Evolutionary conservation across 2,329 filamentous ascomycete genomes (phyloP), one percentile per base, ranked within the genome.

Genomic region (Fusarium sp.): DNA sequence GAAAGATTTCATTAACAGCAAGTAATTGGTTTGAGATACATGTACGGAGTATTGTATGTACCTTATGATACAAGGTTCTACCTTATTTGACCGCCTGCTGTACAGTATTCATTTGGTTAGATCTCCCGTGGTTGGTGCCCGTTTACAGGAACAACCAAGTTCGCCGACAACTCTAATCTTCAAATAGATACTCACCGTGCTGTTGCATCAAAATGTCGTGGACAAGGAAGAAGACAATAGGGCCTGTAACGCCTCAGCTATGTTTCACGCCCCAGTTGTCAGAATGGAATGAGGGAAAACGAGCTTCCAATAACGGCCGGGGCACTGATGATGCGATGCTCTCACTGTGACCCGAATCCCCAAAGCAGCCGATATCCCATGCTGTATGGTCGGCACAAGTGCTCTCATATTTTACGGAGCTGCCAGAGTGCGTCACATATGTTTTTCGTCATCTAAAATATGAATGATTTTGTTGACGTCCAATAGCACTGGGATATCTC

Each of bases 171-270:
- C 46, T 25, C 29, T 33, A 16, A 25, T 35, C 46, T 10, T 25
- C 29, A 29, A 16, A 18, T 48, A 48, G 10, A 4, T 23, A 44
- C 15, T 18, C n/a, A 6, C 23, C 8, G 11, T 10, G 16, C 14
- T 10, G 11, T n/a, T 49, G 4, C 16, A 33, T n/a, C 8, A 25
- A 19, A 25, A 52, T 37, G 49, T 52, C 49, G 11, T 52, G 49
- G 49, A 52, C 49, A 38, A 37, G 2, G 3, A 52, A 52, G 2
- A 38, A 38, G n/a, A 21, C 5, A n/a, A 27, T 0, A 12, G 33
- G 23, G 4, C 23, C 33, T 3, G 2, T 0, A 1, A 10, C 18
- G 0, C 49, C 49, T n/a, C 31, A 0, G 10, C 14, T 1, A 0
- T 16, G 0, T 0, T 25, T 37, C 23, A 52, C 31, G 1, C 12